Base-by-base conservation (phyloP, 106 monocot genomes). In the Gastrodia elata region DNA sequence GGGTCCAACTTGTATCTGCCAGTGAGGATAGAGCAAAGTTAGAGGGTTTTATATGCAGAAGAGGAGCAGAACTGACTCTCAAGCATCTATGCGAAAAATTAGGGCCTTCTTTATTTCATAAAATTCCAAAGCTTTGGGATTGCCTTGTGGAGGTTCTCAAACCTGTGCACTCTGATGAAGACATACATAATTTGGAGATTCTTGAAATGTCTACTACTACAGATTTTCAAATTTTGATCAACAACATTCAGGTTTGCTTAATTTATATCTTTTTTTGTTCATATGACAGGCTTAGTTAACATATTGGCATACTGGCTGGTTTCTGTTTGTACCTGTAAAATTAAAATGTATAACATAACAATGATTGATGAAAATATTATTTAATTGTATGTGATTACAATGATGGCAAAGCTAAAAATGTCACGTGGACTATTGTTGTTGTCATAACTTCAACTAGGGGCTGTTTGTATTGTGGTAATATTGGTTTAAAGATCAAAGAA, bases 51-150 rank as follows among this genome's bases (percentile, higher is more conserved):
- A 85, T 98, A 72, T 91, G 97, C 76, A 87, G 93, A 26, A 83
- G 93, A 74, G 97, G 97, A 36, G 84, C 97, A 43, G 97, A 98
- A 73, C 79, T 88, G 74, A 88, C 88, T 14, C 77, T 98, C 57
- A 86, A 84, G 76, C 80, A 90, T 82, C 76, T 98, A 27, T 91
- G 88, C 80, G 73, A 76, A 73, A 90, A 87, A 49, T 91, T 98
- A 78, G 90, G 93, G 13, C 30, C 88, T 61, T 82, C 86, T 55
- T 74, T 98, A 42, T 93, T 98, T 85, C 88, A 88, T 58, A 91
- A 86, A 42, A 86, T 98, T 74, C 90, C 97, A 10, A 98, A 91
- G 72, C 59, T 98, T n/a, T 98, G 97, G 97, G 97, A 93, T 67
- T 93, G 86, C 59, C 82, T 98, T 14, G 87, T 86, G 8, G 97